A percentile compares a stretch with the other conserved stretches of the same genome.
phyloP scores from a whole-genome alignment of 768 basidiomycete species.

The Kwoniella mangroviensis region DNA sequence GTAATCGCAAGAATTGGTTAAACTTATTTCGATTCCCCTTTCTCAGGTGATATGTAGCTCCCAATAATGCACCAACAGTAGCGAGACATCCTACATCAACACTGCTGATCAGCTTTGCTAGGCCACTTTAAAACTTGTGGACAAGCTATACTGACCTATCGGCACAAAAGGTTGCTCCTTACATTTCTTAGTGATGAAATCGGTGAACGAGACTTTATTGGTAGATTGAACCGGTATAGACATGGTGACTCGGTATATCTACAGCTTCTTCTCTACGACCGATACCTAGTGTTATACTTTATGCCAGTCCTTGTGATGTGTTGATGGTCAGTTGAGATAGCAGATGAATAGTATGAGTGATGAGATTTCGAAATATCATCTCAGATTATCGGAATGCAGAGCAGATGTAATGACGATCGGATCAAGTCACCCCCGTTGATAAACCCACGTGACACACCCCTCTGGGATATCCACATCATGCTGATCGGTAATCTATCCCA shows the following conservation, averaged over 20 bases:
- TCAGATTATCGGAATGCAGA: background rate
- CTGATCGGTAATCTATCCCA: background rate
- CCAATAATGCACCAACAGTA: conserved; percentile 49
- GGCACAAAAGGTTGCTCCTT: conserved; percentile 54
- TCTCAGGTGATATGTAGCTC: conserved; percentile 46
- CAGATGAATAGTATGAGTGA: background rate
- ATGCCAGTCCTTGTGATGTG: background rate
- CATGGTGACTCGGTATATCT: conserved; percentile 13
- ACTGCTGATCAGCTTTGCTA: background rate
- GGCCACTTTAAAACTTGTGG: background rate
- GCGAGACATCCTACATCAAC: conserved; percentile 43
- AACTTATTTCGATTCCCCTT: conserved; percentile 52
- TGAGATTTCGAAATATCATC: background rate
- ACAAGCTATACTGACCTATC: conserved; percentile 37
- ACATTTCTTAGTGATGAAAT: conserved; percentile 51
- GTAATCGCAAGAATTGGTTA: conserved; percentile 51
- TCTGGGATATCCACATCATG: background rate
- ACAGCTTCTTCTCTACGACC: background rate
- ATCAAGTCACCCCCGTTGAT: background rate
- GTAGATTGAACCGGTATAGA: conserved; percentile 24
- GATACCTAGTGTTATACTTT: background rate
- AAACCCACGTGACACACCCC: background rate
- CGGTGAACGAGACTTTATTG: conserved; percentile 22
- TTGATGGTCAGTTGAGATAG: background rate
- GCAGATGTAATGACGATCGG: conserved; percentile 7